These are phyloP conservation scores for barrel medic (Medicago truncatula) DNA, from an alignment of 306 rosid species.

Conservation along the genomic window DNA sequence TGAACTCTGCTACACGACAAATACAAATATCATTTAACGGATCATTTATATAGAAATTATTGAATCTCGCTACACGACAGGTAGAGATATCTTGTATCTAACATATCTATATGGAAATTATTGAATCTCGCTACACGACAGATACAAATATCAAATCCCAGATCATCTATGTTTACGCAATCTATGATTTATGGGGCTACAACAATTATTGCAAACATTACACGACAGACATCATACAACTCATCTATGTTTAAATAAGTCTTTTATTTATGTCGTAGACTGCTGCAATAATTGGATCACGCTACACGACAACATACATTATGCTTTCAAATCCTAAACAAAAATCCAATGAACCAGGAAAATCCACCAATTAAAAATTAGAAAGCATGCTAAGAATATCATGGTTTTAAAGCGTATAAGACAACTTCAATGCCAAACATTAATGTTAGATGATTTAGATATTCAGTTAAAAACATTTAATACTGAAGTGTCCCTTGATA, in stretches of 20 bases:
- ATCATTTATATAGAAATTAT: neutral
- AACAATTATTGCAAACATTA: neutral
- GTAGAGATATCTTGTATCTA: neutral
- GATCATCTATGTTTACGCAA: neutral
- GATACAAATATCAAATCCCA: neutral
- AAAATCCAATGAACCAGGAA: conserved; percentile 27
- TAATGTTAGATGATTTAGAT: conserved; percentile 1
- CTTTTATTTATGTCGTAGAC: neutral
- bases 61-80: neutral
- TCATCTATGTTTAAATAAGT: conserved; percentile 2
- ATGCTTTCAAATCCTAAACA: conserved; percentile 28
- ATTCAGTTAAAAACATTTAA: neutral
- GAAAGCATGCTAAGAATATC: conserved; percentile 10
- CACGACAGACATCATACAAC: neutral
- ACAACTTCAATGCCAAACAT: conserved; percentile 15
- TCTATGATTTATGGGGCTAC: no score
- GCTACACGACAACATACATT: conserved; percentile 3
- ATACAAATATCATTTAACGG: neutral
- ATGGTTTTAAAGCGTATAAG: conserved; percentile 27
- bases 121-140: neutral
- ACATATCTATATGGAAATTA: neutral
- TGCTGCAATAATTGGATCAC: conserved; percentile 2
- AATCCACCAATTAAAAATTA: neutral
- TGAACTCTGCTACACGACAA: neutral
- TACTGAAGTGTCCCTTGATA: neutral